Conservation (phyloP, 2,329 filamentous ascomycete genomes). For the Sordariomycetes sp. region DNA sequence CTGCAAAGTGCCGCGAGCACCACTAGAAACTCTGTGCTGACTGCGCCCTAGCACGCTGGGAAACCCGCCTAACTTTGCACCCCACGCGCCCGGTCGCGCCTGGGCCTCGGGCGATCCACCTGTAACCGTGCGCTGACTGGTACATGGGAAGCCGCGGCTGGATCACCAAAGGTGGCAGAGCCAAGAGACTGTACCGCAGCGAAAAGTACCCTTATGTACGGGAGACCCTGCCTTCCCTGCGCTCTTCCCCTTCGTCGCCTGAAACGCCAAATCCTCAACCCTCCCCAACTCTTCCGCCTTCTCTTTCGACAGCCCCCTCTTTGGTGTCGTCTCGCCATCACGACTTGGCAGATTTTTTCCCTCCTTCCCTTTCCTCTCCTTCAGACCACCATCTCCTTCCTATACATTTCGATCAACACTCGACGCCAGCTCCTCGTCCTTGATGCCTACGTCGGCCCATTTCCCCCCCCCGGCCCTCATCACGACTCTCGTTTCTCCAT, state of each 20-base stretch:
- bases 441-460: neutral
- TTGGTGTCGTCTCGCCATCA: slow-evolving; percentile 1
- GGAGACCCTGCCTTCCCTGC: neutral
- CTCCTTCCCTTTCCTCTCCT: neutral
- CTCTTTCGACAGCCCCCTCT: slow-evolving; percentile 3
- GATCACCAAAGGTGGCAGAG: neutral
- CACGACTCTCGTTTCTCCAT: neutral
- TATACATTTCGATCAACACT: slow-evolving; percentile 2
- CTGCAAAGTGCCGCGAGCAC: neutral
- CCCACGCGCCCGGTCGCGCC: neutral
- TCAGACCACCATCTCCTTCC: neutral
- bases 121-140: neutral
- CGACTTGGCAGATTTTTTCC: slow-evolving; percentile 2
- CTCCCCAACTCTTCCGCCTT: slow-evolving; percentile 1
- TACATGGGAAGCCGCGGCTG: neutral
- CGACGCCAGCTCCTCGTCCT: neutral
- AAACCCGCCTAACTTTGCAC: neutral
- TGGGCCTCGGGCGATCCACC: neutral
- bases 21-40: neutral
- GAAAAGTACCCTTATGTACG: neutral
- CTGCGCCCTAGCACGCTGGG: neutral
- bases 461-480: neutral
- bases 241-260: slow-evolving; percentile 3
- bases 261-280: slow-evolving; percentile 6
- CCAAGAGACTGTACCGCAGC: neutral